phyloP scores from a whole-genome alignment of 495 filamentous ascomycete species.

The Rusavskia elegans region DNA sequence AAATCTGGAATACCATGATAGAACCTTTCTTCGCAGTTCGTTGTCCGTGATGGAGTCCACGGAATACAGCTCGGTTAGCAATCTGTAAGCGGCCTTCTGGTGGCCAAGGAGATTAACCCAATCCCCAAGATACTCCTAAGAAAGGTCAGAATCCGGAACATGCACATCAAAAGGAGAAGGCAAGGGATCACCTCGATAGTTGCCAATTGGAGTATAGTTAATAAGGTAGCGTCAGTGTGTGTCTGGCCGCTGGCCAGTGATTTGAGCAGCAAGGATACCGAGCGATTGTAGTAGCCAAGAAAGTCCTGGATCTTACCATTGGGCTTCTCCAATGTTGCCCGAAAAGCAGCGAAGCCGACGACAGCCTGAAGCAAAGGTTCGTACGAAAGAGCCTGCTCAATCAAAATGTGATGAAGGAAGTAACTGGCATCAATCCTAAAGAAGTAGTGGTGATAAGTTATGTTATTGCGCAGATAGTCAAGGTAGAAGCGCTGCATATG shows the following conservation, averaged over 20 bases:
- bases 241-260: slow-evolving; percentile 53
- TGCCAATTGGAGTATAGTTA: slow-evolving; percentile 84
- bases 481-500: slow-evolving; percentile 65
- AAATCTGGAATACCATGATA: slow-evolving; percentile 79
- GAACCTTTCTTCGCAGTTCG: slow-evolving; percentile 49
- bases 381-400: slow-evolving; percentile 56
- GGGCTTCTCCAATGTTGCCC: slow-evolving; percentile 51
- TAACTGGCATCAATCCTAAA: slow-evolving; percentile 47
- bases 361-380: slow-evolving; percentile 79
- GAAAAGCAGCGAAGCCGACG: slow-evolving; percentile 84
- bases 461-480: slow-evolving; percentile 54
- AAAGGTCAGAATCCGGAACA: slow-evolving; percentile 12
- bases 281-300: slow-evolving; percentile 77
- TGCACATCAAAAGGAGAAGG: slow-evolving; percentile 2
- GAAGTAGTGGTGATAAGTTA: slow-evolving; percentile 70
- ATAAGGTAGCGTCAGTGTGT: slow-evolving; percentile 56
- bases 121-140: slow-evolving; percentile 83
- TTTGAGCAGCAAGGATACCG: slow-evolving; percentile 56
- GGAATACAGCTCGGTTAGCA: slow-evolving; percentile 63
- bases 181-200: slow-evolving; percentile 62
- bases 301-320: slow-evolving; percentile 65
- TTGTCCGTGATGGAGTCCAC: slow-evolving; percentile 60
- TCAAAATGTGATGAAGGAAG: slow-evolving; percentile 57
- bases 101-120: slow-evolving; percentile 87
- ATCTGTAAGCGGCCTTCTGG: slow-evolving; percentile 72